Base-by-base conservation (phyloP, 352 stramenopile species). In the Blastocystis sp. region DNA sequence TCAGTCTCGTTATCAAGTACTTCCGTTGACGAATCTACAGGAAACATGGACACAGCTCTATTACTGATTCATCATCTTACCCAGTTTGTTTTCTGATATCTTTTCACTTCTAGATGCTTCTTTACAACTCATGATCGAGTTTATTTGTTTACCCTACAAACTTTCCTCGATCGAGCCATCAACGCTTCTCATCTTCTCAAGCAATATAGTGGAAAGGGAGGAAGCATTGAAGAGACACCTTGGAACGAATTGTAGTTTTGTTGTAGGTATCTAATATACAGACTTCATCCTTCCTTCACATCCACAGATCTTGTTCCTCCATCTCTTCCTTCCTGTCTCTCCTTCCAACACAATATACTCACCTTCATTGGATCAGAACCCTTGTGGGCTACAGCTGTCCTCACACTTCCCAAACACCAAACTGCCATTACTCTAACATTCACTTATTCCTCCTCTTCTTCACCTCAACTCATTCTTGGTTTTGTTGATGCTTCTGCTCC, bases 101-200 rank as follows among this genome's bases (percentile, higher is more conserved):
- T 30, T 1, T 48, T 64, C 27, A n/a, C 6, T 30, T 48, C 15
- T 66, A 84, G 73, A 40, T 84, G 73, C 30, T 84, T 56, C 35
- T 84, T 84, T 51, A 33, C 15, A 54, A 84, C 48, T 6, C n/a
- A 44, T 19, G 73, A 84, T 24, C 64, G 68, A 44, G 51, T 56
- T 11, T 40, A 66, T 2, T 24, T 84, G 27, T 84, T 84, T 35
- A 66, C 73, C 2, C 73, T 84, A 1, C 73, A 84, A 48, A 84
- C 27, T 2, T 57, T 84, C n/a, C 33, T 84, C 6, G 73, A 84
- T 17, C 73, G 73, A n/a, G 27, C 68, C 9, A 51, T 84, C 22
- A 68, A 33, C 33, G 51, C 51, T 4, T 40, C 42, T 6, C 54
- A 62, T 54, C 73, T 84, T 9, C 73, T 84, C 13, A 53, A 44